Evolutionary conservation across 2,329 filamentous ascomycete species (phyloP), one percentile per base, ranked within the genome.

Genomic region (Talaromyces sp.): DNA sequence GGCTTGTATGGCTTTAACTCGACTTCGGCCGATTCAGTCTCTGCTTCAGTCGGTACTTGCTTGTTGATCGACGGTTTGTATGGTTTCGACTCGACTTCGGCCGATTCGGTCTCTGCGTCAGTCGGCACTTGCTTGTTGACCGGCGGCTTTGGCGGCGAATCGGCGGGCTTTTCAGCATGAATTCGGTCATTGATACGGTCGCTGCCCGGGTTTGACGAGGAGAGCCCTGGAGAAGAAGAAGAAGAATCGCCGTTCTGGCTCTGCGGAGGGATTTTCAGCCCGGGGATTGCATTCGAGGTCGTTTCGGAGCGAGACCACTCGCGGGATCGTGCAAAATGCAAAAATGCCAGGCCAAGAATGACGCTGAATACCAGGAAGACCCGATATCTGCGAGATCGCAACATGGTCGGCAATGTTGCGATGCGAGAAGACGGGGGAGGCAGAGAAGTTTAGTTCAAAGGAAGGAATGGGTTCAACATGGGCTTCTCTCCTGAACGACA

Each of bases 311-410:
- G 62, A 60, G 61, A 65, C 72, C 75, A 77, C 59, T 77, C 70
- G 61, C 74, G 75, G 61, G 80, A 77, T 54, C 74, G 73, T 35
- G 75, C 72, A 64, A 85, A 83, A 64, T 81, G 80, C 66, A 85
- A 78, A 57, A 85, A 70, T 3, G 78, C 69, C 46, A 80, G 67
- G 43, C 78, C 64, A 19, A 76, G 69, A 58, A 79, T 69, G 58
- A 75, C 68, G 32, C 78, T 77, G 59, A 81, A 77, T 41, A 78
- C 65, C 57, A 81, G 63, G 58, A 79, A 77, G 35, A 77, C 66
- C 60, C 79, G 75, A 66, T 81, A 81, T 64, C 79, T 77, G 57
- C 79, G 79, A 62, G 66, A 43, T 58, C 78, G 78, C 66, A 80
- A 70, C 79, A 81, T 81, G 60, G 46, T 19, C 48, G 48, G 24